Percentiles rank a stretch among this genome's conserved stretches.
These are phyloP conservation scores for Eimeria sp. DNA, from an alignment of 169 alveolate genomes.

Conservation along the genomic window DNA sequence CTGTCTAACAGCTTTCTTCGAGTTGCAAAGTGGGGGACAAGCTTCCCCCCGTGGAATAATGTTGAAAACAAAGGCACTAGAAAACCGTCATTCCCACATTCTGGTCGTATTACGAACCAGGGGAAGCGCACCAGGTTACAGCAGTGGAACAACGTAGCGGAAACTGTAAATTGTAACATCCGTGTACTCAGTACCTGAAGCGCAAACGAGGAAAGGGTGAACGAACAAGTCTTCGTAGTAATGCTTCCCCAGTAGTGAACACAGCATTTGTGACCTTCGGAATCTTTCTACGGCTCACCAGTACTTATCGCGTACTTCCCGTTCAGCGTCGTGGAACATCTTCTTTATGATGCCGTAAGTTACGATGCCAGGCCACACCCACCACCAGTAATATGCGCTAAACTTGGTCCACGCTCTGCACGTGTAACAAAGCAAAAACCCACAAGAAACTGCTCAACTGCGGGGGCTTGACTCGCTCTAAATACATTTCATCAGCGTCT, in stretches of 20 bases:
- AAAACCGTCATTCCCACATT: background rate
- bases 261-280: background rate
- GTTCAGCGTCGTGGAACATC: conserved; percentile 84
- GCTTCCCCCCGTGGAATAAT: background rate
- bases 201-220: background rate
- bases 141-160: background rate
- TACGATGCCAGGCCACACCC: conserved; percentile 83
- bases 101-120: background rate
- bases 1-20: conserved; percentile 13
- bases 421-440: background rate
- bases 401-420: conserved; percentile 83
- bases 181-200: background rate
- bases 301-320: conserved; percentile 78
- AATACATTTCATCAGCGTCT: background rate
- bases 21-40: background rate
- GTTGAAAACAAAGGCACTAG: background rate
- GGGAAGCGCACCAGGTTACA: background rate
- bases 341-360: conserved; percentile 76
- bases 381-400: conserved; percentile 83
- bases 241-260: background rate
- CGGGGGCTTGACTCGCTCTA: background rate
- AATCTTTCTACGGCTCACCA: conserved; percentile 81
- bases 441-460: background rate
- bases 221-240: background rate
- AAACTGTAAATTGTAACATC: background rate